phyloP scores from a whole-genome alignment of 2,329 filamentous ascomycete genomes.

The Setomelanomma holmii region DNA sequence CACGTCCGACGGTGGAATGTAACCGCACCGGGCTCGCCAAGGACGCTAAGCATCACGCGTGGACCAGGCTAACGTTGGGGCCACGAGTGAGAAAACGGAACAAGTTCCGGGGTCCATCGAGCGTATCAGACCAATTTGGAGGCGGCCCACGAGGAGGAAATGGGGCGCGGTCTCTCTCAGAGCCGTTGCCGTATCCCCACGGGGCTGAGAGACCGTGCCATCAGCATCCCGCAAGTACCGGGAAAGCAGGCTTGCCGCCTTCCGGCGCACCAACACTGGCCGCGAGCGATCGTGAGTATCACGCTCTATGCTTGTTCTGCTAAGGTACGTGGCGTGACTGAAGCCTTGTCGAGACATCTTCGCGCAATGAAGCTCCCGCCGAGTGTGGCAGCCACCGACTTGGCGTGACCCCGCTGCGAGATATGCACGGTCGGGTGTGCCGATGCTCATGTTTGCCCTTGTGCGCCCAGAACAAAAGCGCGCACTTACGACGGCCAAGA shows the following conservation, averaged over 20 bases:
- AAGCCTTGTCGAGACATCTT: conserved; percentile 29
- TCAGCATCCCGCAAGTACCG: not conserved
- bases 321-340: conserved; percentile 32
- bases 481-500: conserved; percentile 38
- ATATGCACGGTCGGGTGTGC: conserved; percentile 14
- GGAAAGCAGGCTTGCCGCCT: not conserved
- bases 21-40: conserved; percentile 34
- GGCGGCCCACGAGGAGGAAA: conserved; percentile 10
- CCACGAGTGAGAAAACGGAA: conserved; percentile 27
- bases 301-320: conserved; percentile 6
- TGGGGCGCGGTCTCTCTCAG: conserved; percentile 26
- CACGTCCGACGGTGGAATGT: conserved; percentile 26
- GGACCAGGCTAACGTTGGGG: conserved; percentile 12
- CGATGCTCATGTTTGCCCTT: conserved; percentile 25
- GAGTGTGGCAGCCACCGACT: conserved; percentile 31
- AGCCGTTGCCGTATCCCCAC: conserved; percentile 26
- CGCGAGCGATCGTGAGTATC: not conserved
- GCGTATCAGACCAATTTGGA: conserved; percentile 21
- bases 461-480: conserved; percentile 24
- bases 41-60: conserved; percentile 34
- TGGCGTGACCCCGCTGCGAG: conserved; percentile 33
- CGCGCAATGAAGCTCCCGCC: conserved; percentile 32
- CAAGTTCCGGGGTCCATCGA: conserved; percentile 16
- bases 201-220: conserved; percentile 20
- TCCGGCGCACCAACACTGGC: not conserved